Conservation (phyloP, 2,329 filamentous ascomycete genomes). For the Colletotrichum trifolii region DNA sequence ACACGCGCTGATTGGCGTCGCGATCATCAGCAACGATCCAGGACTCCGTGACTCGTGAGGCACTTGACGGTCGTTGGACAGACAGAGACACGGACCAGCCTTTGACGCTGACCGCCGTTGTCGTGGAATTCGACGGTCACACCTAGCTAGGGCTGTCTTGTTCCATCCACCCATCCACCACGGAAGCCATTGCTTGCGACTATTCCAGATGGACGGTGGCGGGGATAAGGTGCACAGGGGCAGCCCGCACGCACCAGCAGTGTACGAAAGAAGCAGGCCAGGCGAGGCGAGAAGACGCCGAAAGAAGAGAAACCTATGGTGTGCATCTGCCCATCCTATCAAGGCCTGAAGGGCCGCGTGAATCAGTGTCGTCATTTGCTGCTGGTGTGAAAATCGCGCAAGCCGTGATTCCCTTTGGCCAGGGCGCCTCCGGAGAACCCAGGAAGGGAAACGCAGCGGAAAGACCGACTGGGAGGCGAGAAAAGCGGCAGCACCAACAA, state of each 20-base stretch:
- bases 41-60: conserved; percentile 5
- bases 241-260: conserved; percentile 17
- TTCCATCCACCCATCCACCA: conserved; percentile 1
- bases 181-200: too few relatives aligned
- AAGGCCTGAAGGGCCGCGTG: background rate
- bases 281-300: conserved; percentile 10
- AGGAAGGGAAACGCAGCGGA: conserved; percentile 31
- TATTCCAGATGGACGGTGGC: background rate
- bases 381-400: conserved; percentile 35
- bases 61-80: conserved; percentile 29
- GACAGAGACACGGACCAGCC: conserved; percentile 10
- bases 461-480: conserved; percentile 16
- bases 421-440: conserved; percentile 24
- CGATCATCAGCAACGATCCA: conserved; percentile 16
- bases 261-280: conserved; percentile 9
- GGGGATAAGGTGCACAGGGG: background rate
- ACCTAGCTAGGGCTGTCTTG: too few relatives aligned
- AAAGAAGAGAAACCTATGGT: conserved; percentile 11
- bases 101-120: conserved; percentile 19
- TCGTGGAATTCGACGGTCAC: too few relatives aligned
- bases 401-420: conserved; percentile 11
- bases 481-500: background rate
- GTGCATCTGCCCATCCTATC: background rate
- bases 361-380: conserved; percentile 33
- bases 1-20: conserved; percentile 23